These are phyloP conservation scores for Gonium pectorale DNA, from an alignment of 139 green algal genomes.

Conservation along the genomic window DNA sequence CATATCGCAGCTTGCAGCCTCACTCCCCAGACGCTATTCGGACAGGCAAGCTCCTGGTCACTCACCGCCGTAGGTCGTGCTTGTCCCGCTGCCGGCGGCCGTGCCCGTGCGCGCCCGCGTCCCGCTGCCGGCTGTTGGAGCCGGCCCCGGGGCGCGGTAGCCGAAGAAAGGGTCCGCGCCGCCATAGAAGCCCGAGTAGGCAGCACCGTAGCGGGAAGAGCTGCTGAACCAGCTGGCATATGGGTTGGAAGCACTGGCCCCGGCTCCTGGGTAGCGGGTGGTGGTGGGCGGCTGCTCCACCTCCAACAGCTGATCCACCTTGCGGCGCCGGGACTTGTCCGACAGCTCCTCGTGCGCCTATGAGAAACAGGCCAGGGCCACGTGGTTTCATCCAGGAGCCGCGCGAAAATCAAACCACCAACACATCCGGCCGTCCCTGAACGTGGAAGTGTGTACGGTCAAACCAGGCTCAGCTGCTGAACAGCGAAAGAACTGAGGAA, in stretches of 20 bases:
- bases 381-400: neutral
- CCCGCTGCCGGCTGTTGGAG: neutral
- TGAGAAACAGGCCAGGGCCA: neutral
- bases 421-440: neutral
- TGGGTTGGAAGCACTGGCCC: neutral
- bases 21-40: neutral
- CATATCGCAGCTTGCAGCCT: no score
- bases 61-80: neutral
- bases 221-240: neutral
- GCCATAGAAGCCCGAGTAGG: neutral
- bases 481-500: neutral
- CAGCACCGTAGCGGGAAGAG: neutral
- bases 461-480: neutral
- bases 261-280: constrained; percentile 16
- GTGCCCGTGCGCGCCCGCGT: neutral
- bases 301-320: constrained; percentile 65
- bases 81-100: neutral
- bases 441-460: neutral
- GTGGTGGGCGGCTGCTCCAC: constrained; percentile 37
- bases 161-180: constrained; percentile 5
- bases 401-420: neutral
- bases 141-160: neutral
- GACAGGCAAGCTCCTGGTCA: neutral
- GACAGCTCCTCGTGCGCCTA: constrained; percentile 67
- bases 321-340: constrained; percentile 54